Evolutionary conservation across 2,329 filamentous ascomycete species (phyloP), one percentile per base, ranked within the genome.

Genomic region (Talaromyces funiculosus): DNA sequence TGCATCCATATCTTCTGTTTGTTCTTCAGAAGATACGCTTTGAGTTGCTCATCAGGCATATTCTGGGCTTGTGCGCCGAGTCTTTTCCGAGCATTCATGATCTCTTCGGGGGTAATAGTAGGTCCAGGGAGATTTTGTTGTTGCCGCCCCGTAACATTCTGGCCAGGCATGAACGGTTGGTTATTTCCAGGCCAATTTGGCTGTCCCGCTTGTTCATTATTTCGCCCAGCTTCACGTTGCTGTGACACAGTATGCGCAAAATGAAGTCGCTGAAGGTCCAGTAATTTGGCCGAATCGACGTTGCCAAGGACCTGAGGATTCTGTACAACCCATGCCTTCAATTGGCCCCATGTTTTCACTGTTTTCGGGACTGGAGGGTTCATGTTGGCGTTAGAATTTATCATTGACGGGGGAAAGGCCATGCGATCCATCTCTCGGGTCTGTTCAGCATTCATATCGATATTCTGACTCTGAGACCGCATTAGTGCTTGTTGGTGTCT

Each of bases 301-400:
- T 72, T 73, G 18, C 74, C 76, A 53, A 80, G 64, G 4, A 74
- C 71, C 53, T 74, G 72, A 16, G 74, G 72, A 60, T 84, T 84
- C 45, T 78, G 72, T 29, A 68, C 66, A 16, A 79, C 78, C 75
- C 81, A 83, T 57, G 80, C 72, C 68, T 85, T 86, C 6, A 86
- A 72, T 60, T 84, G 80, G 8, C 78, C 78, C 84, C 84, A 86
- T 2, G 78, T 80, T 64, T 78, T 81, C 24, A 85, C 73, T 12
- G 80, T 71, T 29, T 77, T 78, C 5, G 83, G 82, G 9, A 83
- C 67, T 18, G 73, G 69, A 26, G 71, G 68, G 12, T 65, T 64
- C 7, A 69, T 62, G 51, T 69, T 72, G n/a, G 66, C 64, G 33
- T 69, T 72, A 37, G 68, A 68, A 57, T 67, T 70, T 12, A 75